These are phyloP conservation scores for Hapsidospora chrysogenum DNA, from an alignment of 495 filamentous ascomycete genomes.

Conservation along the genomic window DNA sequence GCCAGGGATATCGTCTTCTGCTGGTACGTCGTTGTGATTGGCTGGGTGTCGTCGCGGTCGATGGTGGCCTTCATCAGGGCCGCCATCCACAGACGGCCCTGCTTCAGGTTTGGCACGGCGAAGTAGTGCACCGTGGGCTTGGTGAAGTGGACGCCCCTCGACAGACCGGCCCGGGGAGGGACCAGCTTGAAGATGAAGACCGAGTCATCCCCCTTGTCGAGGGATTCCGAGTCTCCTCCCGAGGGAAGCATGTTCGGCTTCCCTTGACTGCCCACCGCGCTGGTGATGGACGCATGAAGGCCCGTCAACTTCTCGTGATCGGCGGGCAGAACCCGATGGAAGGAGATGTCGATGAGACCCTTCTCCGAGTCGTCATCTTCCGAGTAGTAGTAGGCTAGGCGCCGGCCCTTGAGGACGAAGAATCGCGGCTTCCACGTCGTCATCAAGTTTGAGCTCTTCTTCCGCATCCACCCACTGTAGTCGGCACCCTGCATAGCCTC, in stretches of 20 bases:
- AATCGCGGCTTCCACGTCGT: conserved; percentile 91
- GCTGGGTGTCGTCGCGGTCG: conserved; percentile 67
- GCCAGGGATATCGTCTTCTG: conserved; percentile 82
- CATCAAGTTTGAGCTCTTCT: conserved; percentile 88
- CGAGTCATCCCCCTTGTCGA: conserved; percentile 29
- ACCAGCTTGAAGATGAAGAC: conserved; percentile 98
- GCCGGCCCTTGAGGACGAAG: conserved; percentile 80
- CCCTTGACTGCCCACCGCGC: conserved; percentile 59
- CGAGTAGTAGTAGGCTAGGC: conserved; percentile 92
- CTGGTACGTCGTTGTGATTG: conserved; percentile 79
- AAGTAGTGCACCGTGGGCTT: conserved; percentile 96
- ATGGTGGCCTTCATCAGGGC: conserved; percentile 99
- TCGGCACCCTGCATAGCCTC: conserved; percentile 80
- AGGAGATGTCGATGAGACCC: conserved; percentile 92
- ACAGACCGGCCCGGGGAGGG: conserved; percentile 73
- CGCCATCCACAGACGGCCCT: conserved; percentile 94
- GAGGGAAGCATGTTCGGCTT: conserved; percentile 46
- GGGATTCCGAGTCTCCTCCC: conserved; percentile 24
- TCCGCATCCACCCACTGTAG: conserved; percentile 99
- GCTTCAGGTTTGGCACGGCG: conserved; percentile 74
- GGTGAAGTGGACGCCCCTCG: conserved; percentile 88
- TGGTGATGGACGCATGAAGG: conserved; percentile 81
- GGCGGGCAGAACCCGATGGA: conserved; percentile 88
- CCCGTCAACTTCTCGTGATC: conserved; percentile 81
- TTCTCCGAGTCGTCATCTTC: conserved; percentile 83